Base-by-base conservation (phyloP, 2,329 filamentous ascomycete species). In the Bisporella sp. region DNA sequence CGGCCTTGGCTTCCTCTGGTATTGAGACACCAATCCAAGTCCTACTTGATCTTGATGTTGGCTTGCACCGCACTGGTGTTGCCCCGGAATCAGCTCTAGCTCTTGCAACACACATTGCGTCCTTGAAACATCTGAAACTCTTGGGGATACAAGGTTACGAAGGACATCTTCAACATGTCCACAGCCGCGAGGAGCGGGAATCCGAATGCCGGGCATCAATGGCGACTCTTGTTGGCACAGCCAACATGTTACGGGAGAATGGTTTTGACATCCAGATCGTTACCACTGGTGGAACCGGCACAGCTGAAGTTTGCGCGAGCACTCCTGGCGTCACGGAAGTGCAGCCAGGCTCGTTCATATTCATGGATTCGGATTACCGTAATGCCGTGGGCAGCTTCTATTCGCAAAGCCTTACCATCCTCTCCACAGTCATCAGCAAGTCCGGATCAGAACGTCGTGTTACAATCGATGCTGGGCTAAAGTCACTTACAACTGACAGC, bases 311-410 rank as follows among this genome's bases (percentile, higher is more conserved):
- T 55, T 78, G 75, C 49, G 74, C 69, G 1, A 68, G 64, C 0
- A 73, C 76, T 0, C 69, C 71, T 0, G 75, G 75, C 0, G 68
- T 79, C 0, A 79, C 75, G 1, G 76, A 79, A 56, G 64, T 79
- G 1, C 76, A 79, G 57, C 76, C 76, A 0, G 76, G 76, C 0
- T 76, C 72, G 0, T 79, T 79, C 52, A 69, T 79, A 49, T 78
- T 79, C 59, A 79, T 79, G 76, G 76, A 79, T 50, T 76, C 75
- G 2, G 76, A 79, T 57, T 79, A 79, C 55, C 70, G 74, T 3
- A 73, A 75, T 47, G 76, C 76, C 0, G 67, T 78, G 0, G 76
- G 76, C 1, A 63, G 66, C 0, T 70, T 70, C 49, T 79, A 74
- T 57, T 65, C 67, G 0, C 72, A 78, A 54, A 76, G 73, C 44